Base-by-base conservation (phyloP, 1,284 basidiomycete species). In the Ganoderma lingzhi region DNA sequence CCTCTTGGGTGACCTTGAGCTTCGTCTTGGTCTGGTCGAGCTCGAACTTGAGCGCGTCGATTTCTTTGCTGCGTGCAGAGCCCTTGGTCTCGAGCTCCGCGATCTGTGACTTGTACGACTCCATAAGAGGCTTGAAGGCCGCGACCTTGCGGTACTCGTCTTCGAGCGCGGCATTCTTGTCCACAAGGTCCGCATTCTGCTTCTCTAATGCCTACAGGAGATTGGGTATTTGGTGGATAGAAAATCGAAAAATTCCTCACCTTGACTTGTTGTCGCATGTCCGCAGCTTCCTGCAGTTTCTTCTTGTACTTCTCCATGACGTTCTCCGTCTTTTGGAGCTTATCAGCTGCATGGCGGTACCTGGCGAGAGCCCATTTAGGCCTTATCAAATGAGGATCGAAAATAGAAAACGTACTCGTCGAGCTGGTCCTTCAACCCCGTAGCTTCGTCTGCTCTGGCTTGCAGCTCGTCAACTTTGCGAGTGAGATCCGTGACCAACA, bases 271-370 rank as follows among this genome's bases (percentile, higher is more conserved):
- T 96, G 89, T 32, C 95, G 90, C 51, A 97, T 85, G 75, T 97
- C 95, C 3, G 94, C 95, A 4, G 93, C 90, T 79, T 98, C 97
- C 76, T 99, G 97, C 4, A 99, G 87, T 82, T 99, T 99, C 87
- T 96, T 97, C 85, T 97, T 97, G 83, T 98, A 98, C 81, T 99
- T 99, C 81, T 99, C 96, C 87, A 98, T 96, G 42, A 97, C 96
- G 76, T 97, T 97, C 80, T 99, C 97, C 6, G 92, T 94, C 84
- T 97, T 98, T 77, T 95, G 93, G 42, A 96, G 84, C 71, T 92
- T 94, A 75, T 98, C 97, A 3, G 94, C 93, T 4, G 95, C 92
- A 81, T 98, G 96, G 30, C 93, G 92, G 75, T 93, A 93, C 78
- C 95, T 96, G 6, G 45, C 59, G 14, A 19, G 35, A 10, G 3